A percentile compares a stretch with the other conserved stretches of the same genome.
Conservation (phyloP, 1,284 basidiomycete species). For the Pseudozyma sp. region DNA sequence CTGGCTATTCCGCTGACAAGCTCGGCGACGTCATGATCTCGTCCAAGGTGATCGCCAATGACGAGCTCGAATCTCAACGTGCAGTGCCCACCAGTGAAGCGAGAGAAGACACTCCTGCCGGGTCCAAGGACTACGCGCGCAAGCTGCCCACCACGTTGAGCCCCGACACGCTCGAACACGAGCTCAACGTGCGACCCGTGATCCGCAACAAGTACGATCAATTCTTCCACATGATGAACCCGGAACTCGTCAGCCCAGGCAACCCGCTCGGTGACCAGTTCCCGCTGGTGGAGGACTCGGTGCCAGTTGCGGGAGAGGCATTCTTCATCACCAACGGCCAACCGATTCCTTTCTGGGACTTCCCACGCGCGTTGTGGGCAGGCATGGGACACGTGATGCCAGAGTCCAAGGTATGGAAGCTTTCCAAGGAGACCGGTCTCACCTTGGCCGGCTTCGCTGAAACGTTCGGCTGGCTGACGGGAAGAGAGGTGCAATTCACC, state of each 20-base stretch:
- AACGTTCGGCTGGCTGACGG: conserved; percentile 79
- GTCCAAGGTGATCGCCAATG: conserved; percentile 35
- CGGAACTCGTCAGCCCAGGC: conserved; percentile 45
- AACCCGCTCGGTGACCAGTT: conserved; percentile 52
- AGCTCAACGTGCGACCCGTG: conserved; percentile 73
- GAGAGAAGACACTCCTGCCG: conserved; percentile 50
- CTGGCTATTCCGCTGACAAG: conserved; percentile 67
- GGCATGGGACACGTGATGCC: conserved; percentile 64
- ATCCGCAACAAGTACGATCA: conserved; percentile 78
- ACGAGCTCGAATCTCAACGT: conserved; percentile 44
- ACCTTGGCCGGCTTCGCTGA: conserved; percentile 72
- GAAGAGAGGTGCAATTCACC: conserved; percentile 90
- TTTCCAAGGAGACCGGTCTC: conserved; percentile 56
- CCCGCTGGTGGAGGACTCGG: conserved; percentile 70
- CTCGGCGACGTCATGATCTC: conserved; percentile 54
- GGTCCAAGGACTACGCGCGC: conserved; percentile 63
- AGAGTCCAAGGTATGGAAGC: conserved; percentile 48
- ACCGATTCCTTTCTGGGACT: conserved; percentile 96
- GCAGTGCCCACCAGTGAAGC: conserved; percentile 59
- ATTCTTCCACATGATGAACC: conserved; percentile 69
- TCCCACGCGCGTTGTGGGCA: conserved; percentile 85
- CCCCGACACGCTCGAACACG: conserved; percentile 73
- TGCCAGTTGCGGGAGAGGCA: conserved; percentile 88
- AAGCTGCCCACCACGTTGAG: conserved; percentile 49
- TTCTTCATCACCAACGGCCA: conserved; percentile 99